phyloP scores from a whole-genome alignment of 352 stramenopile species.

The Globisporangium megalacanthum region DNA sequence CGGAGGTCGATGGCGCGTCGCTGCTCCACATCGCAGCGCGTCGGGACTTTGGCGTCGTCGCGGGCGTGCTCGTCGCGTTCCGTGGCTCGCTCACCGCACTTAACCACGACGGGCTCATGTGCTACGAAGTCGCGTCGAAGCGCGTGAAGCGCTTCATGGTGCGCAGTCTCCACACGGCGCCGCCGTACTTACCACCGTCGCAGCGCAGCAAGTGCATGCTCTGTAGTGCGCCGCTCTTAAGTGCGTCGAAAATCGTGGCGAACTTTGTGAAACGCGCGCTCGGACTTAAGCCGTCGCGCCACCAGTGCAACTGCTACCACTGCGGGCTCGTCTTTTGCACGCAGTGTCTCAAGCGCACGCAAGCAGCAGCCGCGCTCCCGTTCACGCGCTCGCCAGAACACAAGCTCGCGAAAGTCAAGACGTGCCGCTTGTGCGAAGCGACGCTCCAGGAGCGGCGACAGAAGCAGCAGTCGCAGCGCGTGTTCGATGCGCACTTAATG shows the following conservation, averaged over 20 bases:
- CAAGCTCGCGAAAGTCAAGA: conserved; percentile 46
- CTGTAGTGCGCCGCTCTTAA: conserved; percentile 51
- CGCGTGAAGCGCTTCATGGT: conserved; percentile 68
- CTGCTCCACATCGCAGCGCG: conserved; percentile 55
- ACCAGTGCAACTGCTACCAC: conserved; percentile 80
- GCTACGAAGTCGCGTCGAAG: conserved; percentile 63
- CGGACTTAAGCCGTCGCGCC: conserved; percentile 30
- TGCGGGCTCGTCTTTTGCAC: conserved; percentile 73
- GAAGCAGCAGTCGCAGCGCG: conserved; percentile 41
- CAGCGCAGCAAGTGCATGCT: conserved; percentile 72
- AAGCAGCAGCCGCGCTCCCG: conserved; percentile 41
- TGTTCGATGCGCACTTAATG: conserved; percentile 56
- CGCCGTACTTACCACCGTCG: conserved; percentile 37
- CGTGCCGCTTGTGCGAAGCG: conserved; percentile 54
- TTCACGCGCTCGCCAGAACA: conserved; percentile 58
- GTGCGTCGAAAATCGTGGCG: conserved; percentile 33
- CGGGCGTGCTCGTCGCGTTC: conserved; percentile 53
- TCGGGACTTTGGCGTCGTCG: conserved; percentile 45
- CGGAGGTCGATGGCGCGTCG: conserved; percentile 54
- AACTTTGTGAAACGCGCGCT: conserved; percentile 60
- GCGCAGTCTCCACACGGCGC: conserved; percentile 45
- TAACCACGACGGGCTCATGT: conserved; percentile 72
- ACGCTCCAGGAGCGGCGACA: conserved; percentile 52
- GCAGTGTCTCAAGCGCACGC: conserved; percentile 47
- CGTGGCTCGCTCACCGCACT: conserved; percentile 54